phyloP scores from a whole-genome alignment of 2,329 filamentous ascomycete species.

The Alternaria sp. region DNA sequence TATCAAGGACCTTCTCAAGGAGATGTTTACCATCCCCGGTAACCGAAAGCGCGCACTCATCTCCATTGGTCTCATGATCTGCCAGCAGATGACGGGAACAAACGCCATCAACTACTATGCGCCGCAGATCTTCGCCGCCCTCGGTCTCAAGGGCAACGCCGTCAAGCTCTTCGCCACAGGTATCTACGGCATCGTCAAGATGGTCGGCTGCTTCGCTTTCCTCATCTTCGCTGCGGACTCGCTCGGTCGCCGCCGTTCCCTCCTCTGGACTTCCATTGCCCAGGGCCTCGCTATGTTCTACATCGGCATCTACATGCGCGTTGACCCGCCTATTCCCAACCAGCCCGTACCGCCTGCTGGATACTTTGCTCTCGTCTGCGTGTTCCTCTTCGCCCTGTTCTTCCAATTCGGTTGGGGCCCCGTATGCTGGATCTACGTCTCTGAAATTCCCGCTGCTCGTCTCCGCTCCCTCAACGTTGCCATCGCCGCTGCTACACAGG shows the following conservation, averaged over 20 bases:
- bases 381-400: slow-evolving; percentile 74
- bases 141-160: slow-evolving; percentile 65
- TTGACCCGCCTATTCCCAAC: no score
- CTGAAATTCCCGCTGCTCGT: slow-evolving; percentile 66
- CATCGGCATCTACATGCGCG: slow-evolving; percentile 73
- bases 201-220: slow-evolving; percentile 68
- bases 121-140: slow-evolving; percentile 70
- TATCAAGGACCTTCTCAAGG: slow-evolving; percentile 49
- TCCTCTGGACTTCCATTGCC: slow-evolving; percentile 70
- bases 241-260: slow-evolving; percentile 67
- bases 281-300: slow-evolving; percentile 71
- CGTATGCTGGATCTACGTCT: slow-evolving; percentile 75
- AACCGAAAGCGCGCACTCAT: slow-evolving; percentile 69
- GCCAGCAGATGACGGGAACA: slow-evolving; percentile 73
- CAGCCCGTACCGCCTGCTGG: no score
- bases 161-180: slow-evolving; percentile 74
- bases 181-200: slow-evolving; percentile 76
- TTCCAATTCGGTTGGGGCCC: slow-evolving; percentile 70
- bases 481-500: slow-evolving; percentile 62
- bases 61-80: slow-evolving; percentile 69
- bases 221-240: slow-evolving; percentile 72
- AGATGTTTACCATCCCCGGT: slow-evolving; percentile 54
- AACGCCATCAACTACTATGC: slow-evolving; percentile 67
- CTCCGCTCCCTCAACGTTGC: slow-evolving; percentile 72
- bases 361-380: slow-evolving; percentile 73